Evolutionary conservation across 257 asterid genomes (phyloP), one percentile per base, ranked within the genome.

Genomic region (Linaria vulgaris): DNA sequence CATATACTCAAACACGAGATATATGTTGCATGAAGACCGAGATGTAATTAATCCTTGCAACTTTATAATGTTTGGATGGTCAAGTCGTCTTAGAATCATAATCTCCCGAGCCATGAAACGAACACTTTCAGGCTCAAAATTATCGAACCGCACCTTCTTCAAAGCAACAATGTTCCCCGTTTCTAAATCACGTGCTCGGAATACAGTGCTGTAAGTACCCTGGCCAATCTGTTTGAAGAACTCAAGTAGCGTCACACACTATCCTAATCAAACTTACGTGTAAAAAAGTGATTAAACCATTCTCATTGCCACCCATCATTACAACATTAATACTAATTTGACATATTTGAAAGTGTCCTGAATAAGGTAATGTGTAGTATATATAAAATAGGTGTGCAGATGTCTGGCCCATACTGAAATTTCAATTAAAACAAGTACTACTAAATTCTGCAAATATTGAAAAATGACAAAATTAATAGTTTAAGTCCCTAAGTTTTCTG

Each of bases 41-140:
- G 99, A 90, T 3, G 99, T 80, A 27, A 90, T 79, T 52, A 94
- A 23, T 9, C 99, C 99, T 72, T 87, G 82, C 76, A 94, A 69
- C 76, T 90, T 90, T 50, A 90, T 88, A 59, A 92, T 67, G 55
- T 92, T 92, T 27, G 98, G 97, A 71, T 92, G 98, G 67, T 92
- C 92, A 51, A 88, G 97, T 63, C 89, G 78, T 9, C 98, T 96
- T 44, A 83, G 89, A 66, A 92, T 85, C 73, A 79, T 61, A 47
- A 91, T 88, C 82, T 91, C 98, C 38, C 98, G 76, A 44, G 96
- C 96, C 98, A 91, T 91, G 82, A 91, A 91, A 19, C 98, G 88
- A 46, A 91, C 96, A 58, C 97, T 91, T 61, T 88, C 97, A 0
- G 98, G 98, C 80, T 91, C 98, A 48, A 86, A 88, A 76, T 85